These are phyloP conservation scores for Neckera pumila DNA, from an alignment of 225 moss, liverwort and hornwort species.

Conservation along the genomic window DNA sequence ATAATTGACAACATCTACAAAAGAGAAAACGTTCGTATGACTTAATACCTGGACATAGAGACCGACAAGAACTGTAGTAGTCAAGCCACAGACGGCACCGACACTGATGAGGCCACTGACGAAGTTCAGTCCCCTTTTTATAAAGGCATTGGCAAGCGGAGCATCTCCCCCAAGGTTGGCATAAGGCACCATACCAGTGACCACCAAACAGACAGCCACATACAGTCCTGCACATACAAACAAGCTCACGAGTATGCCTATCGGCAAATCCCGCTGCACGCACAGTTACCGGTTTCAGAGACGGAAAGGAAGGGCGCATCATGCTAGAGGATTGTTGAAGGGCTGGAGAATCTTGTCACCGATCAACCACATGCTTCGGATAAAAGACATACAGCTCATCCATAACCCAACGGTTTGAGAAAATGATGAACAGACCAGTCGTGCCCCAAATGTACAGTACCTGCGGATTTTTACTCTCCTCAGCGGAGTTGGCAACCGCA, in stretches of 20 bases:
- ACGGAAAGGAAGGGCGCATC: background rate
- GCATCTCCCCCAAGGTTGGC: slow-evolving; percentile 72
- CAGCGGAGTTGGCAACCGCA: slow-evolving; percentile 96
- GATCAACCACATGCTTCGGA: background rate
- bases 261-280: slow-evolving; percentile 87
- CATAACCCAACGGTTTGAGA: background rate
- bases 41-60: slow-evolving; percentile 82
- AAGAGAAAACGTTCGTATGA: background rate
- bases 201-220: slow-evolving; percentile 75
- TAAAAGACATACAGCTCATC: background rate
- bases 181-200: slow-evolving; percentile 96
- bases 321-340: background rate
- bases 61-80: slow-evolving; percentile 87
- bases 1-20: background rate
- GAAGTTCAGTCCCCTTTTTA: slow-evolving; percentile 50
- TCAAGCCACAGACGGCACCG: slow-evolving; percentile 92
- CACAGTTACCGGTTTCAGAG: slow-evolving; percentile 7
- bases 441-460: slow-evolving; percentile 22
- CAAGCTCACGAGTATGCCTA: slow-evolving; percentile 82
- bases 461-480: slow-evolving; percentile 89
- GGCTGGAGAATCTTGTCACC: background rate
- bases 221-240: slow-evolving; percentile 79
- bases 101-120: slow-evolving; percentile 57
- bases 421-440: background rate
- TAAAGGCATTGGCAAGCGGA: slow-evolving; percentile 78